A percentile compares a stretch with the other conserved stretches of the same genome.
Evolutionary conservation across 108 stramenopile species (phyloP).

Genomic region (Bacterosira constricta): DNA sequence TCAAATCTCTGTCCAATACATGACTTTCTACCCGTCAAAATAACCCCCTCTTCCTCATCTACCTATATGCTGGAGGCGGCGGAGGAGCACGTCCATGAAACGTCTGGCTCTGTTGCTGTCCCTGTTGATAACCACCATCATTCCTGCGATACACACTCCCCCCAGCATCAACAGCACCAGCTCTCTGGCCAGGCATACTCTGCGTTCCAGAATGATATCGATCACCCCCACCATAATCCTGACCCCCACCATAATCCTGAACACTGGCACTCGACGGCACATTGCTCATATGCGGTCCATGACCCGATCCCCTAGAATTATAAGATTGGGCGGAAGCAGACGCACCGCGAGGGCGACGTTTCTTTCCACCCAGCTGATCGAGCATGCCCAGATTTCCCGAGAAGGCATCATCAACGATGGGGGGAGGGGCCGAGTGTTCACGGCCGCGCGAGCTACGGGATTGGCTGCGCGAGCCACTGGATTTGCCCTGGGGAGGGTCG

Average conservation of each 20-base stretch:
- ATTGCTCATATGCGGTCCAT: background rate
- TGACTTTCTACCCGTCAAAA: too few species aligned
- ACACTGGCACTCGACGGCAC: slow-evolving; percentile 30
- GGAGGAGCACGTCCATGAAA: slow-evolving; percentile 5
- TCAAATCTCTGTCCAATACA: too few species aligned
- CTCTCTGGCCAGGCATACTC: background rate
- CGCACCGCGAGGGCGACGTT: background rate
- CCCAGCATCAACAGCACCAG: background rate
- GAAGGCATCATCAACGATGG: background rate
- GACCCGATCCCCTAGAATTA: slow-evolving; percentile 26
- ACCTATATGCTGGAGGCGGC: slow-evolving; percentile 5
- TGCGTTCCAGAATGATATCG: background rate
- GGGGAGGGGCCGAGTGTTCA: too few species aligned
- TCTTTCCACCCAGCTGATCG: slow-evolving; percentile 13
- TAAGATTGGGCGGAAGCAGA: slow-evolving; percentile 30
- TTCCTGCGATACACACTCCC: background rate
- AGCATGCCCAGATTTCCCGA: slow-evolving; percentile 32
- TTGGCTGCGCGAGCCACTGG: too few species aligned
- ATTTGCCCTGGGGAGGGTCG: too few species aligned
- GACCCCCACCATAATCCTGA: background rate
- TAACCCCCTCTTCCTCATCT: too few species aligned
- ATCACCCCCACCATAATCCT: background rate
- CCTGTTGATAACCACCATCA: background rate
- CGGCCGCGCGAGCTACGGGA: too few species aligned
- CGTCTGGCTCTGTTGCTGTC: background rate